phyloP scores from a whole-genome alignment of 208 protist genomes.

The Hexamita inflata region DNA sequence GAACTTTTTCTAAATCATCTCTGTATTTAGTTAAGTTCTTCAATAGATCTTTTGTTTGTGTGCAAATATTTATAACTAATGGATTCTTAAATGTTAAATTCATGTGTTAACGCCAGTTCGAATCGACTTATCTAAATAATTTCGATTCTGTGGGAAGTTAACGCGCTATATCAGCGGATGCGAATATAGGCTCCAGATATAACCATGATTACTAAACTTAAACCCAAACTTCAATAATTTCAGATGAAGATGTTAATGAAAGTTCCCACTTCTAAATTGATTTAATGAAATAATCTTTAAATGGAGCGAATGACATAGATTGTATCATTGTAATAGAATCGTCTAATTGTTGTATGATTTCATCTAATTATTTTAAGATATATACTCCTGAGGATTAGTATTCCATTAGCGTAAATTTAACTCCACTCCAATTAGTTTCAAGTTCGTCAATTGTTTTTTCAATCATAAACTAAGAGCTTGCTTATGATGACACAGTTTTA shows the following conservation, averaged over 20 bases:
- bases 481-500: constrained; percentile 65
- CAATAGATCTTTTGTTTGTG: constrained; percentile 50
- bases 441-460: constrained; percentile 52
- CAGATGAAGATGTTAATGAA: constrained; percentile 46
- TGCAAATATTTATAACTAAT: constrained; percentile 58
- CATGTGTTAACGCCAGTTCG: constrained; percentile 66
- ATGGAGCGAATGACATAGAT: constrained; percentile 70
- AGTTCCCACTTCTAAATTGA: constrained; percentile 51
- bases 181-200: constrained; percentile 62
- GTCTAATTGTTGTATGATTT: constrained; percentile 67
- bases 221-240: constrained; percentile 52
- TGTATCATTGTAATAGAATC: constrained; percentile 49
- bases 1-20: constrained; percentile 69
- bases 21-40: constrained; percentile 62
- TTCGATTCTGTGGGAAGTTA: constrained; percentile 83
- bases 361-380: constrained; percentile 58
- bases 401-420: constrained; percentile 33
- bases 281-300: constrained; percentile 54
- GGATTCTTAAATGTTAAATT: constrained; percentile 58
- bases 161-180: constrained; percentile 60
- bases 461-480: constrained; percentile 66
- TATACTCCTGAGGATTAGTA: constrained; percentile 20
- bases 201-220: constrained; percentile 39
- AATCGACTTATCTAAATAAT: constrained; percentile 69
- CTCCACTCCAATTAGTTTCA: constrained; percentile 63